phyloP scores from a whole-genome alignment of 768 basidiomycete species.

The Termitomyces sp. region DNA sequence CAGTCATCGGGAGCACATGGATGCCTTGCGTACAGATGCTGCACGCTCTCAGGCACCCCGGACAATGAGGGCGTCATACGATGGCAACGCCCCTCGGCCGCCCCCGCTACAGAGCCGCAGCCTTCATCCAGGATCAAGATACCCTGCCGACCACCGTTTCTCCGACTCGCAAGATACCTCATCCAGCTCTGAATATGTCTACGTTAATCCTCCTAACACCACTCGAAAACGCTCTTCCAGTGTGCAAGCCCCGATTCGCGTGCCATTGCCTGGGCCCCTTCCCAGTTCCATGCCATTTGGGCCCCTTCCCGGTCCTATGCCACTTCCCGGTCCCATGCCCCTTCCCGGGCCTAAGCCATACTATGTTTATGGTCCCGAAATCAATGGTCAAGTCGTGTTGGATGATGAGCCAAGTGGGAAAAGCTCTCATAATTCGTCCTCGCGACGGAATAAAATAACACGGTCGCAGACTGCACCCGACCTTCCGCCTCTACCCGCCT shows the following conservation, averaged over 20 bases:
- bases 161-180: constrained; percentile 5
- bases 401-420: background rate
- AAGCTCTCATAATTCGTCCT: background rate
- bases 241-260: background rate
- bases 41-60: constrained; percentile 2
- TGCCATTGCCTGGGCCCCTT: background rate
- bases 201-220: background rate
- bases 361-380: background rate
- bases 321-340: constrained; percentile 5
- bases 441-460: background rate
- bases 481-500: background rate
- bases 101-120: background rate
- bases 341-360: background rate
- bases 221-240: constrained; percentile 1
- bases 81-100: background rate
- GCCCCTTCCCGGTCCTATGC: constrained; percentile 3
- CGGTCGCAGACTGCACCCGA: background rate
- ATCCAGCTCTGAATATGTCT: background rate
- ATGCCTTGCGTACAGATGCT: background rate
- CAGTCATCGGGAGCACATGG: constrained; percentile 5
- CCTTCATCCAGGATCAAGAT: background rate
- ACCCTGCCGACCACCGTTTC: background rate
- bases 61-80: constrained; percentile 8
- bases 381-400: background rate
- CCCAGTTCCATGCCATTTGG: background rate